A percentile compares a stretch with the other conserved stretches of the same genome.
Conservation (phyloP, 2,329 filamentous ascomycete species). For the Pestalotiopsis sp. region DNA sequence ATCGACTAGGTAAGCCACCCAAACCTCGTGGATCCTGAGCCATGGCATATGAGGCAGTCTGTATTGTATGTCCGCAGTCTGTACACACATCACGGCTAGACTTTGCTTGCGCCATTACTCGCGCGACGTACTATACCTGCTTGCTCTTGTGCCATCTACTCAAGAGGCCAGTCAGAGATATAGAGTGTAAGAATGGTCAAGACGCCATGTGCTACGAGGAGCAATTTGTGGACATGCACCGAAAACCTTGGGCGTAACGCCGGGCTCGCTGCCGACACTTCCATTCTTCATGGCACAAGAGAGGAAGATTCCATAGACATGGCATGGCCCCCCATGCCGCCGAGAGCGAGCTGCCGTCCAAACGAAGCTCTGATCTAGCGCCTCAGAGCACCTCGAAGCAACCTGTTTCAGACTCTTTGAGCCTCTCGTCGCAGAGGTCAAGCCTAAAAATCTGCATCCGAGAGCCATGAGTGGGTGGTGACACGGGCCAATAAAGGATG, state of each 20-base stretch:
- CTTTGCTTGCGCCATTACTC: neutral
- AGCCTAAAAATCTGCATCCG: constrained; percentile 5
- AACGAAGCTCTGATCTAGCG: constrained; percentile 5
- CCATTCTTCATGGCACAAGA: neutral
- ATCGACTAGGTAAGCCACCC: neutral
- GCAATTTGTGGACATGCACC: too few relatives aligned
- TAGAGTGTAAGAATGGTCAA: too few relatives aligned
- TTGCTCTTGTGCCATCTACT: neutral
- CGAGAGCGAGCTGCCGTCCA: constrained; percentile 7
- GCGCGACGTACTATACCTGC: neutral
- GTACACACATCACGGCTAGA: neutral
- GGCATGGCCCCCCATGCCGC: neutral
- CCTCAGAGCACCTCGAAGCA: neutral
- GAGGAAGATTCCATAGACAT: neutral
- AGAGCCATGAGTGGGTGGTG: neutral
- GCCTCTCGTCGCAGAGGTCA: neutral
- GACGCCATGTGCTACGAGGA: too few relatives aligned
- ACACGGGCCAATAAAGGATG: constrained; percentile 5
- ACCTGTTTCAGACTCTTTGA: constrained; percentile 6
- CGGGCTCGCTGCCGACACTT: neutral
- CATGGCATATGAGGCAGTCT: neutral
- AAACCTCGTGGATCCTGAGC: neutral
- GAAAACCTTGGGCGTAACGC: neutral
- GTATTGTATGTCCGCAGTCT: neutral
- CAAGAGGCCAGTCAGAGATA: too few relatives aligned